Base-by-base conservation (phyloP, 2,329 filamentous ascomycete species). In the Epichloe uncinata region DNA sequence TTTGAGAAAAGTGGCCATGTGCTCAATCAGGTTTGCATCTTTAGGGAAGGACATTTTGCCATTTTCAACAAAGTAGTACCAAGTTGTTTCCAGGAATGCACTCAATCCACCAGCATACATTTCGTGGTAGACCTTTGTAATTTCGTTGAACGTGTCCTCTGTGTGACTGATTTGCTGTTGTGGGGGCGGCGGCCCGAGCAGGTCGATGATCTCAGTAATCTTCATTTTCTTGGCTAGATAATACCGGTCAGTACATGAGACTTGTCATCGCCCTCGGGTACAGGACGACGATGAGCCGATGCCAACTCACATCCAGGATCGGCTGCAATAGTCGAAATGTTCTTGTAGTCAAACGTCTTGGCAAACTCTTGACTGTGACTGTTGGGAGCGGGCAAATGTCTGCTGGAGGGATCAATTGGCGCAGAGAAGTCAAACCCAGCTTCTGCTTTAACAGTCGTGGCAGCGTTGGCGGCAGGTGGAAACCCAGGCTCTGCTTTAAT, bases 31-130 rank as follows among this genome's bases (percentile, higher is more conserved):
- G 30, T 70, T 68, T 30, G 72, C 68, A 60, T 85, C 72, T 46
- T 69, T 66, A 50, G 70, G 69, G 50, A 79, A 67, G n/a, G 71
- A 61, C 60, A 67, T 69, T 38, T 68, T 63, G 47, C 69, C 64
- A 52, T 69, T 66, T 13, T 72, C 73, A 44, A 62, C 62, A 45
- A 73, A 70, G 52, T 72, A 78, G 68, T 87, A 96, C 90, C 90
- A 97, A 30, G 74, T 76, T 6, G 87, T 86, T 64, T 96, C 90
- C 54, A 94, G 77, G 54, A 93, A 83, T 46, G 77, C 77, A 64
- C 87, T 82, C 44, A 93, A 77, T 7, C 81, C 84, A 1, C 77
- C 77, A 4, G 82, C 84, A 63, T 93, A 94, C 55, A 88, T 82
- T 56, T 84, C 82, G 57, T 79, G 77, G 66, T 86, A 94, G 15